Conservation (phyloP, 2,329 filamentous ascomycete genomes). For the Hypomyces perniciosus region DNA sequence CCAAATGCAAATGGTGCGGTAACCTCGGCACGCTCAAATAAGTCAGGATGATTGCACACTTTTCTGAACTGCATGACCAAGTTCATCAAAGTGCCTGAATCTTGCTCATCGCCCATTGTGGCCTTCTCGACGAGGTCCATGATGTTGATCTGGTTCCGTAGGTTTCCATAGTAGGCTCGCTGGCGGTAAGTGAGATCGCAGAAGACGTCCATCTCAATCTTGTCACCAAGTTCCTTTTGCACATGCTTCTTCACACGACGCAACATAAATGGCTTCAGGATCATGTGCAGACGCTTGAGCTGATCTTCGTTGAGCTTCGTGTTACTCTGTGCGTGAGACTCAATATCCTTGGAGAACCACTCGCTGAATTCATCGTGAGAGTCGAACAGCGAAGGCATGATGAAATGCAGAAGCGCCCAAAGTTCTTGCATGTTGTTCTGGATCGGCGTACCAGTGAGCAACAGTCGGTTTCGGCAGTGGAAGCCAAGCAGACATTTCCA, state of each 20-base stretch:
- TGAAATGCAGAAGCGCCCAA: conserved; percentile 96
- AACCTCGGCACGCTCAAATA: conserved; percentile 93
- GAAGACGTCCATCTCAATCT: conserved; percentile 94
- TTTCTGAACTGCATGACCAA: conserved; percentile 99
- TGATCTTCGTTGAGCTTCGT: conserved; percentile 99
- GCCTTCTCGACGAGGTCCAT: conserved; percentile 98
- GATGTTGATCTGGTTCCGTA: conserved; percentile 96
- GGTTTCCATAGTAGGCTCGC: conserved; percentile 83
- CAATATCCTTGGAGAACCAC: conserved; percentile 94
- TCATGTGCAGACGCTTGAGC: conserved; percentile 95
- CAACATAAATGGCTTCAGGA: conserved; percentile 98
- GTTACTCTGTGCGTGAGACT: conserved; percentile 96
- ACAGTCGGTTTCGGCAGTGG: conserved; percentile 87
- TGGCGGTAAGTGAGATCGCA: conserved; percentile 96
- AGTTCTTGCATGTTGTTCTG: conserved; percentile 99
- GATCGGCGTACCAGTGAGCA: conserved; percentile 94
- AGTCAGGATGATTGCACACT: conserved; percentile 95
- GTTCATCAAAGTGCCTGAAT: conserved; percentile 96
- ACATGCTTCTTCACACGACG: conserved; percentile 99
- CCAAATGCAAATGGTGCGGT: conserved; percentile 76
- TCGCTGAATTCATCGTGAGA: conserved; percentile 90
- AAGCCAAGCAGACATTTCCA: conserved; percentile 96
- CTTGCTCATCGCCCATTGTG: conserved; percentile 86
- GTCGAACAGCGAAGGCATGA: conserved; percentile 98
- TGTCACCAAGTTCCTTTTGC: conserved; percentile 97